Evolutionary conservation across 1,284 basidiomycete genomes (phyloP).

Genomic region (Sphaerobolus stellatus): DNA sequence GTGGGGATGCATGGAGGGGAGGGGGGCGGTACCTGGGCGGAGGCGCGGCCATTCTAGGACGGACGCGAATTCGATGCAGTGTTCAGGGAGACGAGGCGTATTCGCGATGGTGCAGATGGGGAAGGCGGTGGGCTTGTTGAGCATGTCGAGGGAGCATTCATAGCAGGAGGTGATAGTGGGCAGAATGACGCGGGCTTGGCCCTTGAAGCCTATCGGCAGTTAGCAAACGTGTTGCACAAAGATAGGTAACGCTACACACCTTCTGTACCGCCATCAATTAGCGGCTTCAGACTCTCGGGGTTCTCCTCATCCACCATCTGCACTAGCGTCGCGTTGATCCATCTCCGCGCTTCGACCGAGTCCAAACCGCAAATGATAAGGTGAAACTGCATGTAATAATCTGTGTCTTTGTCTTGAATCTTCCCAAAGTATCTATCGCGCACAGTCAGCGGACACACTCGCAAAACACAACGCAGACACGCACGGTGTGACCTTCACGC

Average conservation of each 20-base stretch:
- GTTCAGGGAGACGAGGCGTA: conserved; percentile 95
- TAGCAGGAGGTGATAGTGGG: conserved; percentile 97
- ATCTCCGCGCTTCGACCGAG: conserved; percentile 93
- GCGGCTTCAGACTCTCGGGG: conserved; percentile 92
- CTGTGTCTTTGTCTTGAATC: conserved; percentile 96
- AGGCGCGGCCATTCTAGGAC: conserved; percentile 98
- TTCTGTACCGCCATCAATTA: conserved; percentile 99
- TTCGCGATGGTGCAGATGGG: conserved; percentile 99
- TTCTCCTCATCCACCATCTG: conserved; percentile 90
- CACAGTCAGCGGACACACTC: conserved; percentile 17
- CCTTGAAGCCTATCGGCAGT: conserved; percentile 81
- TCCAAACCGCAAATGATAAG: conserved; percentile 98
- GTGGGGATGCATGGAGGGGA: not conserved
- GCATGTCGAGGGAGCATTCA: conserved; percentile 97
- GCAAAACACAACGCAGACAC: conserved; percentile 30
- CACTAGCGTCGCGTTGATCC: conserved; percentile 98
- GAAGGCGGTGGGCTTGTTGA: conserved; percentile 95
- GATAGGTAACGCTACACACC: conserved; percentile 49
- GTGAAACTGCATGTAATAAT: conserved; percentile 98
- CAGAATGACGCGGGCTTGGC: conserved; percentile 95
- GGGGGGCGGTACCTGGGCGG: conserved; percentile 66
- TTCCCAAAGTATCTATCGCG: conserved; percentile 83
- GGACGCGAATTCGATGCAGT: conserved; percentile 99
- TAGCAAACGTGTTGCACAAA: conserved; percentile 13
- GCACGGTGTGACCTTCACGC: conserved; percentile 91